These are phyloP conservation scores for Liriodendron chinense DNA, from an alignment of 164 flowering plant species.

Conservation along the genomic window DNA sequence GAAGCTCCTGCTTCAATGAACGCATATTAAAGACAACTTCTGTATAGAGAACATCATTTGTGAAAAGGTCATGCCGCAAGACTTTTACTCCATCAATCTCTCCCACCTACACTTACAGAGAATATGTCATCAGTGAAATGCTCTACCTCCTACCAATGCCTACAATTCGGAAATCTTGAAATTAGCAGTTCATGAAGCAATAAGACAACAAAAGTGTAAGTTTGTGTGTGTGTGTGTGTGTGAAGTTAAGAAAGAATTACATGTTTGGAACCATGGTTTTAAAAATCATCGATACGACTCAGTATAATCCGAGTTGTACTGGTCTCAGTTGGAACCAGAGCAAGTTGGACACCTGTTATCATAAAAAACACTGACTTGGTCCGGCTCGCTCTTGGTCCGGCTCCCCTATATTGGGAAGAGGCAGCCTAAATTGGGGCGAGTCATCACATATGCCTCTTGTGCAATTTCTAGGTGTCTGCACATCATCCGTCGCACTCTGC, in stretches of 20 bases:
- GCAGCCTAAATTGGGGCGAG: background rate
- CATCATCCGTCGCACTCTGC: no score
- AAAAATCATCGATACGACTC: background rate
- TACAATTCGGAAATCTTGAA: background rate
- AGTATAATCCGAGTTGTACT: background rate
- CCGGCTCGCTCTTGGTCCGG: no score
- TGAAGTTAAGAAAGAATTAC: no score
- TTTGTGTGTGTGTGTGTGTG: no score
- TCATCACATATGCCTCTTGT: background rate
- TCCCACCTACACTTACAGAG: slow-evolving; percentile 52
- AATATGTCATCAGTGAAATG: slow-evolving; percentile 4
- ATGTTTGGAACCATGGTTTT: no score
- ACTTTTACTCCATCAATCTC: slow-evolving; percentile 78
- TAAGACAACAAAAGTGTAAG: no score
- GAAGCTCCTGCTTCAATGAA: slow-evolving; percentile 84
- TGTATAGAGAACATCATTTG: slow-evolving; percentile 91
- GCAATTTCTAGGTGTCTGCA: no score
- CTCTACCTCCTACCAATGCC: background rate
- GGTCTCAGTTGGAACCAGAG: background rate
- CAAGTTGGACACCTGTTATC: background rate
- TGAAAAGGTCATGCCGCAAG: slow-evolving; percentile 88
- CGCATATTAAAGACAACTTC: slow-evolving; percentile 86
- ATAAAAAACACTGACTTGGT: no score
- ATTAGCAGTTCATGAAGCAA: no score
- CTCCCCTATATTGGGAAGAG: no score